Base-by-base conservation (phyloP, 2,329 filamentous ascomycete genomes). In the Coleophoma cylindrospora region DNA sequence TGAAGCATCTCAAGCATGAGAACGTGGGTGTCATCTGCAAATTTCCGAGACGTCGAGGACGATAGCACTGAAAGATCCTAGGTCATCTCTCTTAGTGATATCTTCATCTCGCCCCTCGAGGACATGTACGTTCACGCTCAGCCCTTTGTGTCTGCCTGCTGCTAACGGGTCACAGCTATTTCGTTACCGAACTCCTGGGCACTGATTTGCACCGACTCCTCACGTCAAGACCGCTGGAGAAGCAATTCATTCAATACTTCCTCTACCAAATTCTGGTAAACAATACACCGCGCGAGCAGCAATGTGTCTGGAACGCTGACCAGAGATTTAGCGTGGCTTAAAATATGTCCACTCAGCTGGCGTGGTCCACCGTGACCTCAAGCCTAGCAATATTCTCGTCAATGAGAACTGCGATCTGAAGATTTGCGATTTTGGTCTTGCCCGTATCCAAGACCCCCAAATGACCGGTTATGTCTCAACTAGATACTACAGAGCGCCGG, bases 381-480 rank as follows among this genome's bases (percentile, higher is more conserved):
- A 99, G 74, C 94, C 94, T 48, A 96, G 91, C 77, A 99, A 99
- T 74, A 99, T 99, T 64, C 82, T 99, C 52, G 92, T 99, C 71
- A 99, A 99, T 74, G 94, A 99, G 74, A 99, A 99, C 73, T 99
- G 94, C 74, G 94, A 99, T 73, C 75, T 99, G 63, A 99, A 99
- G 77, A 99, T 99, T 70, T 99, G 94, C 79, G 94, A 99, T 69
- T 99, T 99, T 64, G 94, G 94, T 59, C 79, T 99, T 53, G 94
- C 94, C 48, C 89, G 94, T 70, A 96, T 99, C 64, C 94, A 99
- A 70, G 94, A 99, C 66, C 94, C 94, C 34, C 94, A 99, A 73
- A 99, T 99, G 94, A 99, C 94, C 40, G 94, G 94, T 61, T 99
- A 99, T 67, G 94, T 99, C 54, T 97, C 94, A 44, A 99, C 94